These are phyloP conservation scores for Spathaspora girioi DNA, from an alignment of 805 yeast species.

Conservation along the genomic window DNA sequence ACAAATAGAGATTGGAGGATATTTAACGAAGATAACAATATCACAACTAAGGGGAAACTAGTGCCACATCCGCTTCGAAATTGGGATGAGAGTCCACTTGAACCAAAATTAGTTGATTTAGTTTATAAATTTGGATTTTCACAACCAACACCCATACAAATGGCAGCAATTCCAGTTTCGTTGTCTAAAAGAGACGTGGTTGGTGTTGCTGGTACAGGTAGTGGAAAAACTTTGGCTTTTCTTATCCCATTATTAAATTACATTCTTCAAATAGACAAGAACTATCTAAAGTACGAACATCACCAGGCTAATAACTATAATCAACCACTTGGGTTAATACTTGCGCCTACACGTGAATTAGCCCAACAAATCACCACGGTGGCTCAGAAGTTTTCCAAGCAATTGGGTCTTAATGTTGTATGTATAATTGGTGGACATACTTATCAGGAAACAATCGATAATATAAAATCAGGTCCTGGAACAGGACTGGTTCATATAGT, in stretches of 20 bases:
- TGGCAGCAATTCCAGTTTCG: conserved; percentile 80
- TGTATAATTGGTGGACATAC: conserved; percentile 90
- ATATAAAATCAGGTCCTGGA: conserved; percentile 37
- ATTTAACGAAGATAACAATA: conserved; percentile 71
- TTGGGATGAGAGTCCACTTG: conserved; percentile 67
- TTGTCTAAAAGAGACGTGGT: conserved; percentile 59
- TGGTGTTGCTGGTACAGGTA: conserved; percentile 95
- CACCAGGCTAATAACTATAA: conserved; percentile 44
- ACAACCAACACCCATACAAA: conserved; percentile 86
- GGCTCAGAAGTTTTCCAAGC: conserved; percentile 47
- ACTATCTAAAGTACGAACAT: conserved; percentile 34
- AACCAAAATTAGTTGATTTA: conserved; percentile 25
- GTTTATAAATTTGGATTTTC: conserved; percentile 44
- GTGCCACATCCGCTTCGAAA: conserved; percentile 53
- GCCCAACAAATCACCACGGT: conserved; percentile 82
- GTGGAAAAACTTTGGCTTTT: conserved; percentile 89
- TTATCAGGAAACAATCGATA: conserved; percentile 64
- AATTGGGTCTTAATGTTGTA: conserved; percentile 44
- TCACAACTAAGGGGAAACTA: conserved; percentile 40
- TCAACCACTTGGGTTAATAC: conserved; percentile 73
- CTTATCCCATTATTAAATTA: conserved; percentile 67
- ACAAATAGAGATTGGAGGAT: conserved; percentile 86
- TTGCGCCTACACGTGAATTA: conserved; percentile 93
- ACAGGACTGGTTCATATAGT: conserved; percentile 63
- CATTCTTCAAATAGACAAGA: conserved; percentile 33